Evolutionary conservation across 352 stramenopile species (phyloP).

Genomic region (Pythium scleroteichum): DNA sequence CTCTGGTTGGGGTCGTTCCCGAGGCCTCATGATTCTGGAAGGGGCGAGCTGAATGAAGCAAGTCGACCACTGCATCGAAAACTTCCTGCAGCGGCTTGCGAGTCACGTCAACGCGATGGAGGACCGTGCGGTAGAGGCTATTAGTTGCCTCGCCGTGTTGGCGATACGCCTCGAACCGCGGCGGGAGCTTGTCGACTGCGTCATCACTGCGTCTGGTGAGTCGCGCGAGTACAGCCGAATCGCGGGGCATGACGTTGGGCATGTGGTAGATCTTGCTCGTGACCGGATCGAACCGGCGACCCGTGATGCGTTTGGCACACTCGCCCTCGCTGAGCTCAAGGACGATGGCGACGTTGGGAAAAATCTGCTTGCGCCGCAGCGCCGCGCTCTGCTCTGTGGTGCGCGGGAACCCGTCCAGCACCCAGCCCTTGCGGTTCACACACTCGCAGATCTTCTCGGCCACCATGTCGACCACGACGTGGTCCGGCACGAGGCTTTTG

Average conservation of each 20-base stretch:
- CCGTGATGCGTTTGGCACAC: slow-evolving; percentile 50
- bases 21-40: neutral
- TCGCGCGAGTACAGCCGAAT: slow-evolving; percentile 45
- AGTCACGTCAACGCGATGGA: slow-evolving; percentile 48
- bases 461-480: slow-evolving; percentile 80
- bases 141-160: slow-evolving; percentile 62
- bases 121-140: slow-evolving; percentile 38
- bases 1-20: neutral
- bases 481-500: slow-evolving; percentile 67
- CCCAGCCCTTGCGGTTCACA: slow-evolving; percentile 45
- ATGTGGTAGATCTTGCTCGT: slow-evolving; percentile 70
- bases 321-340: slow-evolving; percentile 53
- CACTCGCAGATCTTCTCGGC: slow-evolving; percentile 52
- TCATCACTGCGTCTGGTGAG: slow-evolving; percentile 65
- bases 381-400: slow-evolving; percentile 55
- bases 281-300: slow-evolving; percentile 57
- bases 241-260: slow-evolving; percentile 37
- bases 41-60: slow-evolving; percentile 34
- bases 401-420: slow-evolving; percentile 77
- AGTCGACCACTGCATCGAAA: slow-evolving; percentile 39
- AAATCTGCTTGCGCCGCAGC: slow-evolving; percentile 50
- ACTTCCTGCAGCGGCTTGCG: slow-evolving; percentile 33
- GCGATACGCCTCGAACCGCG: slow-evolving; percentile 67
- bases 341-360: slow-evolving; percentile 52
- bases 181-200: slow-evolving; percentile 46